Evolutionary conservation across 2,329 filamentous ascomycete species (phyloP).

Genomic region (Cladobotryum mycophilum): DNA sequence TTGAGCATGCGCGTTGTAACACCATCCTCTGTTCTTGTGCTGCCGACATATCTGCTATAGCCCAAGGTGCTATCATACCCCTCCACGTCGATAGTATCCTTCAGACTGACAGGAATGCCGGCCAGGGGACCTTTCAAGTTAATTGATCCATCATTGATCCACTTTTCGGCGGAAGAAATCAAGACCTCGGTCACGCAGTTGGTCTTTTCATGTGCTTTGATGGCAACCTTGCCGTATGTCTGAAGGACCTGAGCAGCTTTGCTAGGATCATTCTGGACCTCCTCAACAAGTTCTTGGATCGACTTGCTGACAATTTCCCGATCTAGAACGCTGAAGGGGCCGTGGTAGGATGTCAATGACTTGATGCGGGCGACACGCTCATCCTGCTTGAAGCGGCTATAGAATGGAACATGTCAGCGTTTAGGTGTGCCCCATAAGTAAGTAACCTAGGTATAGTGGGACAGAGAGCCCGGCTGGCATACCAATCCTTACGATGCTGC

Average conservation of each 20-base stretch:
- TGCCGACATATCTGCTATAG: conserved; percentile 66
- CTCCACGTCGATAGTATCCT: conserved; percentile 71
- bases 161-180: conserved; percentile 69
- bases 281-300: conserved; percentile 70
- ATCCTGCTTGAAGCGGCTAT: conserved; percentile 70
- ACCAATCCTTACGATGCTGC: conserved; percentile 68
- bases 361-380: conserved; percentile 66
- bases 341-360: conserved; percentile 59
- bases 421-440: no score
- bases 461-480: conserved; percentile 9
- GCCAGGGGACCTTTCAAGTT: conserved; percentile 79
- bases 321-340: conserved; percentile 58
- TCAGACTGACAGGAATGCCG: conserved; percentile 80
- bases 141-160: conserved; percentile 51
- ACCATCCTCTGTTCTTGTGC: conserved; percentile 62
- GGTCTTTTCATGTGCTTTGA: conserved; percentile 77
- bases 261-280: conserved; percentile 64
- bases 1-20: conserved; percentile 70
- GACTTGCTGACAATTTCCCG: conserved; percentile 62
- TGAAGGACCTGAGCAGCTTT: conserved; percentile 68
- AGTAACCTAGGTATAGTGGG: no score
- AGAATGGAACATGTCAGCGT: conserved; percentile 21
- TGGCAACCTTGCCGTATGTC: conserved; percentile 79
- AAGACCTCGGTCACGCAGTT: conserved; percentile 89
- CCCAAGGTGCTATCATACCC: conserved; percentile 81